phyloP scores from a whole-genome alignment of 257 asterid species.

The Solanum chilense region DNA sequence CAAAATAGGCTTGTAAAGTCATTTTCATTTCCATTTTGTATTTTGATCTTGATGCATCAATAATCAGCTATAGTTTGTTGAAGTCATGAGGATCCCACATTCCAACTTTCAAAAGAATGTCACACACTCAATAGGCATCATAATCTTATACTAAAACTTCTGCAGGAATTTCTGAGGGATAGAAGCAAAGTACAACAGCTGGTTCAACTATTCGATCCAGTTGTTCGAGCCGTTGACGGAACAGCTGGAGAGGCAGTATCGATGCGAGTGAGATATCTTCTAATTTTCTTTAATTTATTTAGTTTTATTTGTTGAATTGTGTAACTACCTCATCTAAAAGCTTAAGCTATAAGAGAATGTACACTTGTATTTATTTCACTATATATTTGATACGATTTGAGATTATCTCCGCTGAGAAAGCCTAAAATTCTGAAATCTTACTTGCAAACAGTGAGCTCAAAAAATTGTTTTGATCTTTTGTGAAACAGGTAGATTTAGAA shows the following conservation, averaged over 20 bases:
- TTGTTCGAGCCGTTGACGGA: constrained; percentile 60
- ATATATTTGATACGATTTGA: not conserved
- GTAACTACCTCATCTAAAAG: not conserved
- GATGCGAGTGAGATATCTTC: constrained; percentile 57
- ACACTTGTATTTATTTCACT: not conserved
- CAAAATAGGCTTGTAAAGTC: not conserved
- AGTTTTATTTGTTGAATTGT: not conserved
- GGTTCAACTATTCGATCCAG: constrained; percentile 70
- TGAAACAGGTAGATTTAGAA: constrained; percentile 79
- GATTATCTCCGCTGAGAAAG: not conserved
- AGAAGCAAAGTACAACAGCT: constrained; percentile 68
- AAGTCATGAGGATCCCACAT: not conserved
- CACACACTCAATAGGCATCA: not conserved
- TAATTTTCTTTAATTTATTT: not conserved
- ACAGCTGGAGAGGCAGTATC: constrained; percentile 78
- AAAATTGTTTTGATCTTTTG: not conserved
- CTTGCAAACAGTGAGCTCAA: not conserved
- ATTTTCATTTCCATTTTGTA: not conserved
- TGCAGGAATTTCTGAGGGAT: constrained; percentile 77
- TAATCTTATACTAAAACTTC: not conserved
- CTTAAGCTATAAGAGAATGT: not conserved
- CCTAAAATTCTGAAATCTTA: not conserved
- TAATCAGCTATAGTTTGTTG: not conserved
- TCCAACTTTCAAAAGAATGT: not conserved
- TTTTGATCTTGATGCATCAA: not conserved